Evolutionary conservation across 1,284 basidiomycete species (phyloP).

Genomic region (Omphalotus olearius): DNA sequence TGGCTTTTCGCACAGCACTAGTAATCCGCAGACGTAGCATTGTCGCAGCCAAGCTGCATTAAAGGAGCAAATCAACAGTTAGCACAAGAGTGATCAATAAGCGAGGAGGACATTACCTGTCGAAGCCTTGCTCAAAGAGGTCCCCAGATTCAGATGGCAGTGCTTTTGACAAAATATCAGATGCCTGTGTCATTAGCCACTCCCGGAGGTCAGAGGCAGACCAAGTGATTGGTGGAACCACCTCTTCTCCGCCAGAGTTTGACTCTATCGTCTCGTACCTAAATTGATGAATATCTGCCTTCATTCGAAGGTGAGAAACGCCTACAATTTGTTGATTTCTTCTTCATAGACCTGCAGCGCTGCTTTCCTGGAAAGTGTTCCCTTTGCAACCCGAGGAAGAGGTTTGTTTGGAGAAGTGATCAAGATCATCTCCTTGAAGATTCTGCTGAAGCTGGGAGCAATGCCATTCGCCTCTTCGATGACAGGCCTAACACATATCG

Average conservation of each 20-base stretch:
- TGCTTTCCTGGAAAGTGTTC: conserved; percentile 15
- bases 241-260: conserved; percentile 15
- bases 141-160: conserved; percentile 7
- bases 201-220: neutral
- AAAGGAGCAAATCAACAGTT: neutral
- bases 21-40: conserved; percentile 38
- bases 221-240: conserved; percentile 7
- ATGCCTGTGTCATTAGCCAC: neutral
- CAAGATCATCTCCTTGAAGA: conserved; percentile 30
- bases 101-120: conserved; percentile 20
- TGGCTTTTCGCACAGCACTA: conserved; percentile 23
- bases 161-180: neutral
- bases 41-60: conserved; percentile 24
- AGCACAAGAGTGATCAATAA: neutral
- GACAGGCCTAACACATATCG: conserved; percentile 17
- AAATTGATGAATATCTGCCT: conserved; percentile 23
- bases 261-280: conserved; percentile 24
- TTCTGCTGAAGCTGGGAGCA: conserved; percentile 27
- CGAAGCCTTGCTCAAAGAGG: conserved; percentile 23
- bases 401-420: conserved; percentile 22
- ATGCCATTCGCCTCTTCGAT: conserved; percentile 29
- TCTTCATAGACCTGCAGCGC: conserved; percentile 11
- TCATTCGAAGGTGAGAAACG: conserved; percentile 20
- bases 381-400: conserved; percentile 20
- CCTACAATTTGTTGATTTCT: conserved; percentile 19